Base-by-base conservation (phyloP, 2,329 filamentous ascomycete genomes). In the Ceratocystis ficicola region DNA sequence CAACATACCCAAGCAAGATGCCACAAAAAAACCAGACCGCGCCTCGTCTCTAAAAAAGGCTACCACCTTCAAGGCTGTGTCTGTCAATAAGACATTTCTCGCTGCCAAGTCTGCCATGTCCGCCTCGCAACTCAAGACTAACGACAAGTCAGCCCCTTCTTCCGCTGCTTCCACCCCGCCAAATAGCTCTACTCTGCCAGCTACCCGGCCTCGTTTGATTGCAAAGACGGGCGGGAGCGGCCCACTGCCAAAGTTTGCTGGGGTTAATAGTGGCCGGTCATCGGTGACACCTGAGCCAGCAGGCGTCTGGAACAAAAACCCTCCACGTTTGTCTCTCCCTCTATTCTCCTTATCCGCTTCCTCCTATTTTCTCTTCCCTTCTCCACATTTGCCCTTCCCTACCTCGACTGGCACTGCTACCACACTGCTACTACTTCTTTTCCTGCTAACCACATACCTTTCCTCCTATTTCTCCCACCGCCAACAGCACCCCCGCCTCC, bases 291-390 rank as follows among this genome's bases (percentile, higher is more conserved):
- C 89, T 15, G 88, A 92, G 74, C 81, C 83, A 36, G 88, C 79
- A 74, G 87, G 82, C 64, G 89, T 95, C 50, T 95, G 90, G 90
- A 95, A 94, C 77, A 92, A 91, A 76, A 95, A 94, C 74, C 82
- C 36, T 41, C 36, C 86, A 78, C 88, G 89, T 87, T 82, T 73
- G 86, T 78, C 64, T 32, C 50, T 77, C 63, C 32, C 50, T 41
- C 44, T 62, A 69, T 30, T 32, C 61, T n/a, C n/a, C 41, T 17
- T 36, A 20, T 12, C 48, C 30, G 10, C 20, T 7, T 15, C 44
- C 28, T 10, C 25, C 20, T 12, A 20, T 61, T 15, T 25, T 3
- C n/a, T 17, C 41, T 50, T 32, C 25, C 10, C 46, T 57, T 22
- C 32, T 46, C 30, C 32, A 36, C 32, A 36, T 36, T 36, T 36